These are phyloP conservation scores for Vitis rupestris DNA, from an alignment of 164 flowering plant species.

Conservation along the genomic window DNA sequence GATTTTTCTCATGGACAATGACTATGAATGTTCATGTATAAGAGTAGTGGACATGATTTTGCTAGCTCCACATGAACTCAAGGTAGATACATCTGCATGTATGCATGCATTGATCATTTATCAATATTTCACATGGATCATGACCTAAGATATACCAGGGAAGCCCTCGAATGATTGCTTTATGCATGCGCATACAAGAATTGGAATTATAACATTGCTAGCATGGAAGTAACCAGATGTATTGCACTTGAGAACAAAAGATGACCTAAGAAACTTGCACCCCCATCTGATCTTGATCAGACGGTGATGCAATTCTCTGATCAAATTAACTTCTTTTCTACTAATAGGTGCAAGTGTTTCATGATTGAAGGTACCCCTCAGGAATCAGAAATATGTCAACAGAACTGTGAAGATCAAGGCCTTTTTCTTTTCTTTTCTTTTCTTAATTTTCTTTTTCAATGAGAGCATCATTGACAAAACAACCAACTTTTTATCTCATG, in stretches of 20 bases:
- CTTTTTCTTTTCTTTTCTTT: too few relatives aligned
- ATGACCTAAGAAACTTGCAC: constrained; percentile 7
- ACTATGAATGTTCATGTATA: too few relatives aligned
- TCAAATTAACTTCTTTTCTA: constrained; percentile 1
- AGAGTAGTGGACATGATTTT: too few relatives aligned
- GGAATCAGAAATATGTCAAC: too few relatives aligned
- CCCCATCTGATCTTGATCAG: constrained; percentile 8
- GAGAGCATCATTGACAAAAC: too few relatives aligned
- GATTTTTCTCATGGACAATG: too few relatives aligned
- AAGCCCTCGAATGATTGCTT: constrained; percentile 24
- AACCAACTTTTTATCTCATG: too few relatives aligned
- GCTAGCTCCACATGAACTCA: too few relatives aligned
- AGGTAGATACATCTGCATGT: neutral
- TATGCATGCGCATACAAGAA: constrained; percentile 24
- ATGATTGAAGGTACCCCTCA: neutral
- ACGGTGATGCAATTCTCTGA: constrained; percentile 8
- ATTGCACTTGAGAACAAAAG: neutral
- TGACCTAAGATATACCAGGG: neutral
- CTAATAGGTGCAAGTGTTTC: neutral
- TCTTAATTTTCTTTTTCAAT: too few relatives aligned
- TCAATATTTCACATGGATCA: neutral
- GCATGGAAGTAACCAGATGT: neutral
- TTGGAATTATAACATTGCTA: constrained; percentile 5
- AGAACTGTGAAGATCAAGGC: too few relatives aligned
- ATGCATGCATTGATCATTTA: neutral